Evolutionary conservation across 1,284 basidiomycete genomes (phyloP).

Genomic region (Malassezia yamatoensis): DNA sequence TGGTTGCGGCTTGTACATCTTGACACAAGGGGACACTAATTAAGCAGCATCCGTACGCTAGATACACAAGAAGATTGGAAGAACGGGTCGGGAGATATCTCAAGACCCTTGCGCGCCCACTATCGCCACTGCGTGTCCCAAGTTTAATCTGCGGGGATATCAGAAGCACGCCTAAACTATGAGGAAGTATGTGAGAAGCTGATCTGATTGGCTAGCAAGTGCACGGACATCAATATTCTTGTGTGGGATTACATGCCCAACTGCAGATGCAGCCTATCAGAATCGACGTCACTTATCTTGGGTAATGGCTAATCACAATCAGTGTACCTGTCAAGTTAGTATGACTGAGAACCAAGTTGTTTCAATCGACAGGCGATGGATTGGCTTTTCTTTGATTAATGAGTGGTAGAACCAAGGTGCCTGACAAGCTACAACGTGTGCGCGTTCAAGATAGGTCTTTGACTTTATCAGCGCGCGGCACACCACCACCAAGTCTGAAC

Average conservation of each 20-base stretch:
- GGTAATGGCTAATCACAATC: not conserved
- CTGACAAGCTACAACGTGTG: too few relatives aligned
- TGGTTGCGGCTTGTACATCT: not conserved
- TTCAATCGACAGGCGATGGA: too few relatives aligned
- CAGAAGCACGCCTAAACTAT: not conserved
- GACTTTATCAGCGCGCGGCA: too few relatives aligned
- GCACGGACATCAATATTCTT: constrained; percentile 1
- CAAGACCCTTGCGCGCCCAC: not conserved
- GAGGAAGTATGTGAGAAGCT: not conserved
- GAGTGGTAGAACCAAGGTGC: too few relatives aligned
- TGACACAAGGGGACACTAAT: not conserved
- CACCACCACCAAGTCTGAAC: too few relatives aligned
- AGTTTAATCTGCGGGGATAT: not conserved
- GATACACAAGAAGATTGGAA: not conserved
- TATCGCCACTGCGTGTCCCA: constrained; percentile 2
- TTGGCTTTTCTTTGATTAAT: too few relatives aligned
- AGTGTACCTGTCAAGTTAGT: not conserved
- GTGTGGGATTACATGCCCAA: not conserved
- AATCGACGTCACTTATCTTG: not conserved
- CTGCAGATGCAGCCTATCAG: not conserved
- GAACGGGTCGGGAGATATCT: not conserved
- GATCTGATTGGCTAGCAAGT: not conserved
- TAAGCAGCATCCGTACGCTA: not conserved
- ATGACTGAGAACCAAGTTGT: not conserved
- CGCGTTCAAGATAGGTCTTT: too few relatives aligned